Percentiles rank a stretch among this genome's conserved stretches.
Conservation (phyloP, 2,329 filamentous ascomycete species). For the Nemania diffusa region DNA sequence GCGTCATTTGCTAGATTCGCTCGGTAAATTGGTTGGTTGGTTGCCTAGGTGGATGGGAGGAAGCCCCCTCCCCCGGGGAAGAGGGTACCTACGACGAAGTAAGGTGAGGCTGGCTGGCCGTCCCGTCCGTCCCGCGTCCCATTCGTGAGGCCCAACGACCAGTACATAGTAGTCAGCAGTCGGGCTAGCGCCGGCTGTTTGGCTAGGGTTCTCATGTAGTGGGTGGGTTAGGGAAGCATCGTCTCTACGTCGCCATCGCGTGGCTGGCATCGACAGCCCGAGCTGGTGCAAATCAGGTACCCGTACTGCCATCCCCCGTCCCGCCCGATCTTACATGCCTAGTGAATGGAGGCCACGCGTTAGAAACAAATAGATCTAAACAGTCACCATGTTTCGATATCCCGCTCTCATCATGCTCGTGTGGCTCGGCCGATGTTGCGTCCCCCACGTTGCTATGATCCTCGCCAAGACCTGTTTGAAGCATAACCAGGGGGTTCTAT, state of each 20-base stretch:
- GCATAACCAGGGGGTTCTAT: constrained; percentile 4
- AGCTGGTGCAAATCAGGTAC: constrained; percentile 4
- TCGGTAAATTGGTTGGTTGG: constrained; percentile 23
- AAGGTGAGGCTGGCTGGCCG: constrained; percentile 26
- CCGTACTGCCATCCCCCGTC: not conserved
- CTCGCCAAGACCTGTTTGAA: constrained; percentile 17
- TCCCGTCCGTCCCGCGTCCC: constrained; percentile 13
- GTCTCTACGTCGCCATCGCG: constrained; percentile 12
- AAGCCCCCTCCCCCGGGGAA: too few relatives aligned
- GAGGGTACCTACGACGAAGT: constrained; percentile 23
- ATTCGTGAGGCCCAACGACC: constrained; percentile 25
- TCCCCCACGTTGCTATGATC: constrained; percentile 22
- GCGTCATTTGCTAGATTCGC: constrained; percentile 31
- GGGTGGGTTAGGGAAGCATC: constrained; percentile 35
- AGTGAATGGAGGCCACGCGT: not conserved
- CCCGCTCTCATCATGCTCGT: not conserved
- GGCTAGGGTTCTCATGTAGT: constrained; percentile 13
- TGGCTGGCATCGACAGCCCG: constrained; percentile 1
- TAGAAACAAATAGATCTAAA: not conserved
- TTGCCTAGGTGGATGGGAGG: not conserved
- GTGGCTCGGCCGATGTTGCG: not conserved
- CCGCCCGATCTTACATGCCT: constrained; percentile 6
- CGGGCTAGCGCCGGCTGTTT: constrained; percentile 29
- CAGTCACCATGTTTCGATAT: not conserved
- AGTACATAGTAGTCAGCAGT: constrained; percentile 22